phyloP scores from a whole-genome alignment of 805 yeast species.

The Starmera dryadoides region DNA sequence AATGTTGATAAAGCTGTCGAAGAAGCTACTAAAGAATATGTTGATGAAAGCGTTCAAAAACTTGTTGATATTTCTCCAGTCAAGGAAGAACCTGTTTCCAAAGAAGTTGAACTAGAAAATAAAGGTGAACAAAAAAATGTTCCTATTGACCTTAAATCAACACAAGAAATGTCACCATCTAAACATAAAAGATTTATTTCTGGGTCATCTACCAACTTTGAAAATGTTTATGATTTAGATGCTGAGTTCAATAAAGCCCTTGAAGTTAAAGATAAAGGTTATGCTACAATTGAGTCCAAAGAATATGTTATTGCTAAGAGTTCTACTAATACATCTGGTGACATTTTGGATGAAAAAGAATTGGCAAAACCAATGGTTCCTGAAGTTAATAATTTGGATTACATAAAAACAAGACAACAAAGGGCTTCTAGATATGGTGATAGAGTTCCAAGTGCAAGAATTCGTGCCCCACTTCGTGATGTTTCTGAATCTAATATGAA shows the following conservation, averaged over 20 bases:
- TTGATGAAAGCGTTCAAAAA: no score
- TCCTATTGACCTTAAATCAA: no score
- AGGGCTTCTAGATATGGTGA: neutral
- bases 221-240: slow-evolving; percentile 7
- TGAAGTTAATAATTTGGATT: slow-evolving; percentile 5
- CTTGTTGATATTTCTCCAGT: no score
- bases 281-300: slow-evolving; percentile 9
- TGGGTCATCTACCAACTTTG: slow-evolving; percentile 5
- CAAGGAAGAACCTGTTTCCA: no score
- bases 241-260: slow-evolving; percentile 15
- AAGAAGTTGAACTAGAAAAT: no score
- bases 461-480: slow-evolving; percentile 14
- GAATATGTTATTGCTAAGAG: slow-evolving; percentile 8
- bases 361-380: slow-evolving; percentile 9
- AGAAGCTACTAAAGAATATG: no score
- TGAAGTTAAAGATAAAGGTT: slow-evolving; percentile 11
- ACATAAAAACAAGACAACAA: slow-evolving; percentile 6
- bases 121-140: no score
- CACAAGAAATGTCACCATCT: no score
- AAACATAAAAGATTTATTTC: slow-evolving; percentile 7
- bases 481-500: slow-evolving; percentile 10
- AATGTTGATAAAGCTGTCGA: no score
- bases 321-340: neutral
- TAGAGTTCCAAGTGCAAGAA: slow-evolving; percentile 3
- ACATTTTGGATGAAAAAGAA: slow-evolving; percentile 5